A percentile compares a stretch with the other conserved stretches of the same genome.
Conservation (phyloP, 1,284 basidiomycete species). For the Melanopsichium pennsylvanicum region DNA sequence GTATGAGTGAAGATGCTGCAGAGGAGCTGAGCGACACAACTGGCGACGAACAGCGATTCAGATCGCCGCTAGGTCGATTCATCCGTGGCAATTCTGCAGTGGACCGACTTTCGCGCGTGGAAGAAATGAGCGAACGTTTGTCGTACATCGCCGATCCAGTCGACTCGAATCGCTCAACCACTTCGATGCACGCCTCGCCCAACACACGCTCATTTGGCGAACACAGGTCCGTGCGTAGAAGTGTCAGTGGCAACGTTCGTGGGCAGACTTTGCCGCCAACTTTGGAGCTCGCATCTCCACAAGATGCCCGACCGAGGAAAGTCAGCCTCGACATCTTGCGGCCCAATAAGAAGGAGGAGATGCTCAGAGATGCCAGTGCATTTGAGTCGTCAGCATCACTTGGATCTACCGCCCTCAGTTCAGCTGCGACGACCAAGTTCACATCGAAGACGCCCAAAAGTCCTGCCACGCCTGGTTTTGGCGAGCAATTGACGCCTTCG, state of each 20-base stretch:
- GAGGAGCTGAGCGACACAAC: slow-evolving; percentile 4
- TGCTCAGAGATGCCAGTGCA: not conserved
- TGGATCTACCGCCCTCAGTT: slow-evolving; percentile 1
- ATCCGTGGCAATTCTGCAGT: slow-evolving; percentile 9
- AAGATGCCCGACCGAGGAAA: not conserved
- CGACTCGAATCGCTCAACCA: not conserved
- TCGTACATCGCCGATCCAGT: slow-evolving; percentile 12
- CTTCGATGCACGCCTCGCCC: slow-evolving; percentile 14
- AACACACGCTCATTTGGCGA: slow-evolving; percentile 35
- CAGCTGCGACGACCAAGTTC: slow-evolving; percentile 4
- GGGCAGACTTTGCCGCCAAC: slow-evolving; percentile 6
- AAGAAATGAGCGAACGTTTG: slow-evolving; percentile 30
- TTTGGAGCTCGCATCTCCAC: slow-evolving; percentile 6
- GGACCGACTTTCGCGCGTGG: slow-evolving; percentile 37
- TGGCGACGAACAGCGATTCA: slow-evolving; percentile 12
- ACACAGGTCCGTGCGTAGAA: slow-evolving; percentile 23
- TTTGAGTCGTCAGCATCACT: slow-evolving; percentile 8
- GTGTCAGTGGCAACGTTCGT: slow-evolving; percentile 11
- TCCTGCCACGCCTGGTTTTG: slow-evolving; percentile 9
- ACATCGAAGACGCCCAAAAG: slow-evolving; percentile 16
- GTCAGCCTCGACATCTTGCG: slow-evolving; percentile 22
- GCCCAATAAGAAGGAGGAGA: not conserved
- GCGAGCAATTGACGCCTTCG: slow-evolving; percentile 23
- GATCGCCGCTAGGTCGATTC: slow-evolving; percentile 28
- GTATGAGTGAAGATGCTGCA: slow-evolving; percentile 1